phyloP scores from a whole-genome alignment of 2,329 filamentous ascomycete species.

The Volutella citrinella region DNA sequence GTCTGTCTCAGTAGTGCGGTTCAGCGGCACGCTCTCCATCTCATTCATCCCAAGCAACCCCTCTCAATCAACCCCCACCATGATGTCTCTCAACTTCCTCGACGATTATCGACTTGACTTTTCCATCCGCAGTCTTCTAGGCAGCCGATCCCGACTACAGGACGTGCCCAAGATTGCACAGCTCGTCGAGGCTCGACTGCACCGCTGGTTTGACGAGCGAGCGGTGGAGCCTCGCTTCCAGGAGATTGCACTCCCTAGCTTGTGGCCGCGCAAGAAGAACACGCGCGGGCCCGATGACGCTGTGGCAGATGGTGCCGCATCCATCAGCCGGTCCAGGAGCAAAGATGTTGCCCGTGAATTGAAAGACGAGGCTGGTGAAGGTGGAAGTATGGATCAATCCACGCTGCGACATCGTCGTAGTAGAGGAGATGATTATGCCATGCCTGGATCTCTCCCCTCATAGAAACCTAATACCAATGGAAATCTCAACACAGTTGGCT shows the following conservation, averaged over 20 bases:
- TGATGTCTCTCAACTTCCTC: slow-evolving; percentile 90
- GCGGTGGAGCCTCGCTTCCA: slow-evolving; percentile 84
- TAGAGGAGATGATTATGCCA: slow-evolving; percentile 38
- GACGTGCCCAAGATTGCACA: slow-evolving; percentile 89
- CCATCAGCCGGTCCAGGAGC: slow-evolving; percentile 51
- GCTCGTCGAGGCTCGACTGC: slow-evolving; percentile 73
- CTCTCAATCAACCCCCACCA: slow-evolving; percentile 70
- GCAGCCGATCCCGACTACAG: slow-evolving; percentile 74
- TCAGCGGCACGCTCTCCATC: slow-evolving; percentile 90
- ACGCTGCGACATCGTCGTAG: slow-evolving; percentile 39
- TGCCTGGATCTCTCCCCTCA: slow-evolving; percentile 44
- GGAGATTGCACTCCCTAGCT: slow-evolving; percentile 76
- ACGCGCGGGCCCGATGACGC: slow-evolving; percentile 69
- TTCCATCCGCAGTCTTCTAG: slow-evolving; percentile 74
- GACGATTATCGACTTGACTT: slow-evolving; percentile 85
- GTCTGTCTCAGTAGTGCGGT: slow-evolving; percentile 86
- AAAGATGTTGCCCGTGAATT: slow-evolving; percentile 51
- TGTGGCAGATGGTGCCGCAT: slow-evolving; percentile 43
- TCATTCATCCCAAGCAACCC: slow-evolving; percentile 82
- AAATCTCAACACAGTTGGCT: too few species aligned
- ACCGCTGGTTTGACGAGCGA: slow-evolving; percentile 85
- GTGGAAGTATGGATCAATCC: slow-evolving; percentile 38
- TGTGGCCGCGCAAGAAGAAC: slow-evolving; percentile 84
- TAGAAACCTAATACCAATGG: slow-evolving; percentile 21
- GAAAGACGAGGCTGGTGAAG: slow-evolving; percentile 48